Base-by-base conservation (phyloP, 2,329 filamentous ascomycete genomes). In the Sarocladium oryzae region DNA sequence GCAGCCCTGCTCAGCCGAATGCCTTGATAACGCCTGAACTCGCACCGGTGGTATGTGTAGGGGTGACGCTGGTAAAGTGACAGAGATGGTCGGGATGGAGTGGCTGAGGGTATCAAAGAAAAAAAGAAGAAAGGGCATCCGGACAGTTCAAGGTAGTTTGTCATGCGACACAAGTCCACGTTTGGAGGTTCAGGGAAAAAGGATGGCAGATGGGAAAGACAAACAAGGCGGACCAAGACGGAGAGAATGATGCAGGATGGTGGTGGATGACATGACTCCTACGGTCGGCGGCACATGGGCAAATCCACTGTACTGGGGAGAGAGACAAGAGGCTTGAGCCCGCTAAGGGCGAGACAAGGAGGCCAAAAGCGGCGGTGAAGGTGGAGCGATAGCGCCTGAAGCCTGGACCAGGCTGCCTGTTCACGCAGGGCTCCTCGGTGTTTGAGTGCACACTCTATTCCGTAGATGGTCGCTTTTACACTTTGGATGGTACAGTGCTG, bases 201-300 rank as follows among this genome's bases (percentile, higher is more conserved):
- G 35, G 16, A 30, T 30, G 28, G 7, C 28, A 37, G 35, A 37
- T 16, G 21, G 16, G 8, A 20, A 23, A n/a, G 37, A 16, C 21
- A 23, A 16, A 16, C 15, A 28, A 43, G 40, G 23, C 21, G 23
- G 40, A 43, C 23, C 15, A 28, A 20, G 28, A n/a, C 16, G 43
- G 24, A 23, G 26, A 9, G 43, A 23, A 48, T 48, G 43, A 48
- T 48, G 43, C 28, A 48, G 43, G 43, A 48, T 48, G 43, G 21
- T 30, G 13, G 13, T 30, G 28, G 28, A 7, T 30, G 28, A 30
- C 28, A 16, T 48, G 43, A 48, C 43, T 48, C 43, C 43, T 13
- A 7, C 43, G 24, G 40, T 7, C 40, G 40, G 40, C 43, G 43
- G 40, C 40, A 43, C 40, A 43, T 43, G 40, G 21, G n/a, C 40